phyloP scores from a whole-genome alignment of 306 rosid genomes.

The Cucurbita ficifolia region DNA sequence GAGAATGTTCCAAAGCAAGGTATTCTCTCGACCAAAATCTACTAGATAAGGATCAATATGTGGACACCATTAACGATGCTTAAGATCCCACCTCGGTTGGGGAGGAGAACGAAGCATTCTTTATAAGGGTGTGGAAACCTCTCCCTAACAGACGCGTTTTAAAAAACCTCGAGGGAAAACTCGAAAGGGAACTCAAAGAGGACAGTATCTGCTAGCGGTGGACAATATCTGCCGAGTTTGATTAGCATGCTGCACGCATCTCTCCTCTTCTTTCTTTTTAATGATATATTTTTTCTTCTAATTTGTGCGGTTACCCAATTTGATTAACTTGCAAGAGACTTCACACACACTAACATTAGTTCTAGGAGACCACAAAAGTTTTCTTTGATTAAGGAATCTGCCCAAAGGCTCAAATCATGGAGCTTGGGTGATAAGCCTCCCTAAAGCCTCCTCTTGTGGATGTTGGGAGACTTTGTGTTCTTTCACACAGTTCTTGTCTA shows the following conservation, averaged over 20 bases:
- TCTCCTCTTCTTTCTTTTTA: background rate
- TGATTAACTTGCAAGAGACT: background rate
- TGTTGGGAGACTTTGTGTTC: background rate
- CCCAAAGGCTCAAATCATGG: background rate
- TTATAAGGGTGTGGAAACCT: no score
- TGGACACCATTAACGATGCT: background rate
- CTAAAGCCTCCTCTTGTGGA: background rate
- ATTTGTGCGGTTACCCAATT: background rate
- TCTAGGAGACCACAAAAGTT: background rate
- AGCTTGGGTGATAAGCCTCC: background rate
- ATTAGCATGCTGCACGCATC: background rate
- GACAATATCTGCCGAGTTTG: background rate
- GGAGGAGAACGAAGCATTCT: no score
- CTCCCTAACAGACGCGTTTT: no score
- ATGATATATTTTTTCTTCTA: background rate
- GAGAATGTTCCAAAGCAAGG: conserved; percentile 90
- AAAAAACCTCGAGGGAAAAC: no score
- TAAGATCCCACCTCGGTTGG: no score
- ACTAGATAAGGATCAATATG: background rate
- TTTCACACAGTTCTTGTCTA: background rate
- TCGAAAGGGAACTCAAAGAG: no score
- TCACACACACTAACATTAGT: background rate
- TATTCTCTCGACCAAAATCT: conserved; percentile 15
- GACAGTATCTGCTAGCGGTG: no score
- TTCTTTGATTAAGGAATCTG: background rate